Base-by-base conservation (phyloP, 257 asterid species). In the Rubia yunnanensis region DNA sequence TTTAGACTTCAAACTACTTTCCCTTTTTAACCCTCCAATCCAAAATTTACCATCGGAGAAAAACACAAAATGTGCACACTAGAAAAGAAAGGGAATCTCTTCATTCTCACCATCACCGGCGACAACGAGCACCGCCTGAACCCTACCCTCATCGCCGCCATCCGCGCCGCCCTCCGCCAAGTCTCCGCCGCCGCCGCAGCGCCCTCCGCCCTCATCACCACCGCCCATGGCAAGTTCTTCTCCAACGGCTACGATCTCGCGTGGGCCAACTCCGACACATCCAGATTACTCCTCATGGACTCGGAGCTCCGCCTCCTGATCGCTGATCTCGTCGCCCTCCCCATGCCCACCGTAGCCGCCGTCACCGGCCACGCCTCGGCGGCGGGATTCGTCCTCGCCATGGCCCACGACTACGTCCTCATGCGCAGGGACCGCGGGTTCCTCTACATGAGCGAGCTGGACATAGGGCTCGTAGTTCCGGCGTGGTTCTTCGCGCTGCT, bases 291-390 rank as follows among this genome's bases (percentile, higher is more conserved):
- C 35, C n/a, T 57, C 27, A 68, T 85, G 88, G 76, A 86, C 4
- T 64, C 66, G 68, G 78, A 81, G 60, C 77, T 86, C 72, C 94
- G 94, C 3, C 30, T 64, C 9, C 60, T 88, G 36, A 76, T 88
- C 46, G 72, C 69, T 54, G 89, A 85, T 18, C 80, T 88, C 15
- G 68, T 85, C 74, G 64, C 79, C 53, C 72, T 85, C 62, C 94
- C 96, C 26, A 88, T 88, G 89, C 96, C 96, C 2, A 88, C 94
- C 0, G 82, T 88, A 69, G 96, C 91, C 26, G 96, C 89, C 59
- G 83, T 88, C 22, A 84, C 81, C 18, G 91, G 91, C 18, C 84
- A 82, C 72, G 89, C 96, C 55, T 66, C 88, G 18, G 91, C 87
- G 26, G 80, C 77, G 24, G 96, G 91, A 1, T 73, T 85, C 68